Conservation (phyloP, 176 grass and related monocot genomes). For the Melocanna baccifera region DNA sequence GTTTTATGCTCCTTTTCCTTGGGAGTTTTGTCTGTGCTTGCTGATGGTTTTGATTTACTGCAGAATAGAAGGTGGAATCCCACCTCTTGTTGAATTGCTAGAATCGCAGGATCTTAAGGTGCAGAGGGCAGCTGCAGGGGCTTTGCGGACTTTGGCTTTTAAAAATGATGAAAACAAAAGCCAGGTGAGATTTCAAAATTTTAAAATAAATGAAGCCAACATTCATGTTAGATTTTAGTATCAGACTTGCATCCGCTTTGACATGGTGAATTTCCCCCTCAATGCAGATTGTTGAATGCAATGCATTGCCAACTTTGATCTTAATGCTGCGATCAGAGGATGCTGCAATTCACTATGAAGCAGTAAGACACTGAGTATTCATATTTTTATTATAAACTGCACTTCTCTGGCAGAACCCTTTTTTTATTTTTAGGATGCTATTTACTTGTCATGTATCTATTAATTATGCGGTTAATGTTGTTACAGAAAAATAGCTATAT, state of each 20-base stretch:
- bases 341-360: conserved; percentile 98
- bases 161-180: conserved; percentile 99
- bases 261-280: background rate
- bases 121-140: conserved; percentile 96
- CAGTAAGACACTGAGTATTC: conserved; percentile 57
- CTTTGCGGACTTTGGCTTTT: conserved; percentile 91
- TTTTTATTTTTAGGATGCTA: background rate
- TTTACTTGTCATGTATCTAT: conserved; percentile 4
- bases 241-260: conserved; percentile 3
- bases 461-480: background rate
- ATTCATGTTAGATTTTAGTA: conserved; percentile 25
- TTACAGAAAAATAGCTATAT: conserved; percentile 1
- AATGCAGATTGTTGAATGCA: conserved; percentile 93
- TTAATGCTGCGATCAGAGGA: conserved; percentile 97
- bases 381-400: conserved; percentile 24
- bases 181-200: conserved; percentile 49
- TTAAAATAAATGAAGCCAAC: background rate
- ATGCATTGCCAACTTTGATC: conserved; percentile 95
- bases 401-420: background rate
- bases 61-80: conserved; percentile 97
- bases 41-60: conserved; percentile 35
- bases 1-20: background rate
- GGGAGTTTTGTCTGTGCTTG: conserved; percentile 24
- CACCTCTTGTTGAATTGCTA: conserved; percentile 92
- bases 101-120: conserved; percentile 95